Percentiles rank a stretch among this genome's conserved stretches.
Evolutionary conservation across 306 rosid genomes (phyloP).

Genomic region (Prinsepia uniflora): DNA sequence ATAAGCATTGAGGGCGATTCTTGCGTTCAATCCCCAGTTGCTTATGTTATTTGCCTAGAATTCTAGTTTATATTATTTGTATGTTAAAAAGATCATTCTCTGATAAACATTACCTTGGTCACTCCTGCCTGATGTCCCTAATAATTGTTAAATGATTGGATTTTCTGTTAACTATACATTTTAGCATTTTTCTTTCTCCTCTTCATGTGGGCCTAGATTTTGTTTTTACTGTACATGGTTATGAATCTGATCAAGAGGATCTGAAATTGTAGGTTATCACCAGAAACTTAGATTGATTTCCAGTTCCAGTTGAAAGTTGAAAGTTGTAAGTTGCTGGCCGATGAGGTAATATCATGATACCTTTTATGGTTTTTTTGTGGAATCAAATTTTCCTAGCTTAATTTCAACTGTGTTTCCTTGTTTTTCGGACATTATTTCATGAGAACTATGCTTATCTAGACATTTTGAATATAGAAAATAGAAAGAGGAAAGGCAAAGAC

Average conservation of each 20-base stretch:
- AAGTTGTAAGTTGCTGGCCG: neutral
- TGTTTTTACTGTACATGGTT: neutral
- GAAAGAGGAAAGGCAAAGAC: neutral
- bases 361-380: neutral
- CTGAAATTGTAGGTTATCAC: conserved; percentile 15
- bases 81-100: neutral
- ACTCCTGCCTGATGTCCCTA: neutral
- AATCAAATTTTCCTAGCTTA: neutral
- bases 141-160: neutral
- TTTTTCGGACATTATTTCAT: neutral
- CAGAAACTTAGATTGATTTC: neutral
- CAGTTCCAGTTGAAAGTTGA: neutral
- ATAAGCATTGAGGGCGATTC: neutral
- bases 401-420: neutral
- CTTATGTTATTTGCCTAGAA: neutral
- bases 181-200: neutral
- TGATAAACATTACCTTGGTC: neutral
- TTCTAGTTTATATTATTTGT: neutral
- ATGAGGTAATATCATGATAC: conserved; percentile 4
- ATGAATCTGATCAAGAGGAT: neutral
- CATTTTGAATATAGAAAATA: neutral
- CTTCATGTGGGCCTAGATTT: neutral
- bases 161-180: neutral
- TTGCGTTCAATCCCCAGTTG: neutral
- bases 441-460: neutral